Base-by-base conservation (phyloP, 2,329 filamentous ascomycete species). In the Fusarium sp. region DNA sequence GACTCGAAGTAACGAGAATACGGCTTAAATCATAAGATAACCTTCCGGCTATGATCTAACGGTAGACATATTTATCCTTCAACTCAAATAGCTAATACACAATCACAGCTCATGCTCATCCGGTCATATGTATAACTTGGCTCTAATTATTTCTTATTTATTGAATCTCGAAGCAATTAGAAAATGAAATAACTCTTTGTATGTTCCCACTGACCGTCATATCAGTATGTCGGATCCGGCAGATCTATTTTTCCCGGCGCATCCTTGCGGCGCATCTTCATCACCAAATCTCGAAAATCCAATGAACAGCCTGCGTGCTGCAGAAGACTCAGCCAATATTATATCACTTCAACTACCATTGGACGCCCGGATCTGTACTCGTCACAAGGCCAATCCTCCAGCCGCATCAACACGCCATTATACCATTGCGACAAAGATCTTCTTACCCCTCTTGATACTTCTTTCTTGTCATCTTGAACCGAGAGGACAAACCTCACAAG, bases 171-270 rank as follows among this genome's bases (percentile, higher is more conserved):
- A 20, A 20, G 18, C 18, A 20, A 20, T 20, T 20, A 20, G 18
- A 20, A 20, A 26, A 14, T 20, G 17, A 44, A n/a, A 44, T 17
- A 39, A 11, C 34, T 38, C 26, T 42, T 42, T 7, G 20, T 26
- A 7, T 40, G 34, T 38, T 13, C 20, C 51, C 22, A n/a, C n/a
- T 26, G 7, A 22, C 31, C 26, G 39, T 56, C 52, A n/a, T 43
- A 33, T 36, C 26, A 57, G 55, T 53, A 50, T 7, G 39, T 49
- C 72, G 70, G 68, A 48, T 49, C 59, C 75, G 76, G 76, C 64
- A 58, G 57, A 73, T 73, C 72, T 68, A 66, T 76, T 77, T 69
- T 65, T 45, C 74, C 75, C 69, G 58, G 26, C 26, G 13, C 50
- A 53, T 52, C 45, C 22, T 26, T 38, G 31, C 33, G 24, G 43